phyloP scores from a whole-genome alignment of 441 rosid species.

The Adansonia gregorii region DNA sequence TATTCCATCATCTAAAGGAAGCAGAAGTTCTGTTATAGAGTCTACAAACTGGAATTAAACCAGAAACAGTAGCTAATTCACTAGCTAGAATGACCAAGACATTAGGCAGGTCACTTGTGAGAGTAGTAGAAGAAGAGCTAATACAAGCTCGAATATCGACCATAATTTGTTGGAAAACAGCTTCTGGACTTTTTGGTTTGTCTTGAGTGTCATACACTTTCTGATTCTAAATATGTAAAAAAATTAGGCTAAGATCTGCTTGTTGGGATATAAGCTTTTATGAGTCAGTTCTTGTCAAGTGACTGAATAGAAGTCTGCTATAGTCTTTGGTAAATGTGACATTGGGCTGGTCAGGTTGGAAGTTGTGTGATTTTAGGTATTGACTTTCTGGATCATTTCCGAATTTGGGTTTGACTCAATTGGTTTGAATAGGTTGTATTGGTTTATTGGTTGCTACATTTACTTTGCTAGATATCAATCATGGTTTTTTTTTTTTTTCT shows the following conservation, averaged over 20 bases:
- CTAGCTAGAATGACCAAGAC: not conserved
- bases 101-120: not conserved
- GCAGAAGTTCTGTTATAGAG: too few species aligned
- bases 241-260: not conserved
- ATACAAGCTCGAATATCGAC: not conserved
- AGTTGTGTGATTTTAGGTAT: not conserved
- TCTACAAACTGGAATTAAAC: not conserved
- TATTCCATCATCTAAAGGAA: too few species aligned
- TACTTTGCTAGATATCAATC: not conserved
- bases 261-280: not conserved
- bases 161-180: too few species aligned
- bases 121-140: not conserved
- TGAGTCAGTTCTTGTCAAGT: too few species aligned
- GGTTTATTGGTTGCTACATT: not conserved
- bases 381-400: not conserved
- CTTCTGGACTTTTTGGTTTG: too few species aligned
- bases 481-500: not conserved
- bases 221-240: not conserved
- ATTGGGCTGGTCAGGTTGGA: not conserved
- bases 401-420: not conserved
- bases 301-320: not conserved
- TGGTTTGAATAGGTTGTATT: not conserved
- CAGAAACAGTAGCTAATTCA: not conserved
- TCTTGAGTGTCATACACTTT: not conserved
- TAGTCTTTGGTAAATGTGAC: not conserved